Percentiles rank a stretch among this genome's conserved stretches.
These are phyloP conservation scores for Calonectria pteridis DNA, from an alignment of 2,329 filamentous ascomycete genomes.

Conservation along the genomic window DNA sequence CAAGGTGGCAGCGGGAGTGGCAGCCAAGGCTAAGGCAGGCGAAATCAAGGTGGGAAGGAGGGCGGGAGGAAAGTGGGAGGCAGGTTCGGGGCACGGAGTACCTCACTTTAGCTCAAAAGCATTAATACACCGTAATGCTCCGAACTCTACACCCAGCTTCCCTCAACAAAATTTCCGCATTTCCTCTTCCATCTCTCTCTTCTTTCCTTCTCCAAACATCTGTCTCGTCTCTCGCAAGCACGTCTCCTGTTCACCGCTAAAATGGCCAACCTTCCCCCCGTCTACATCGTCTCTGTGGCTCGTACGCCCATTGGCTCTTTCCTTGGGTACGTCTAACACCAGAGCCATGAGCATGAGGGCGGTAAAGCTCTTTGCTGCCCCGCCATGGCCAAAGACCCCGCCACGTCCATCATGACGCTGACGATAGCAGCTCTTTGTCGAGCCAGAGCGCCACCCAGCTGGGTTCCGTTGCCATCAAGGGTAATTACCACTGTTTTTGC, in stretches of 20 bases:
- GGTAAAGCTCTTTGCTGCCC: slow-evolving; percentile 14
- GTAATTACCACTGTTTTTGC: slow-evolving; percentile 61
- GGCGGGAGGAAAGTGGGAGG: slow-evolving; percentile 6
- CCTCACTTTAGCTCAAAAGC: slow-evolving; percentile 11
- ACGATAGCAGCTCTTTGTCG: slow-evolving; percentile 79
- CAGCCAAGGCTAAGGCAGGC: background rate
- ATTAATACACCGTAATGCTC: slow-evolving; percentile 18
- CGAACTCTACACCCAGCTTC: slow-evolving; percentile 8
- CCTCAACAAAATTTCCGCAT: slow-evolving; percentile 32
- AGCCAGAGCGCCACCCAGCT: slow-evolving; percentile 89
- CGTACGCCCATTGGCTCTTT: slow-evolving; percentile 95
- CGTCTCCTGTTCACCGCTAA: slow-evolving; percentile 47
- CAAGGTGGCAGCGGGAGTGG: background rate
- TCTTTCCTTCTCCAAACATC: slow-evolving; percentile 23
- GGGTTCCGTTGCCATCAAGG: slow-evolving; percentile 92
- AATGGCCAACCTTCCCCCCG: slow-evolving; percentile 85
- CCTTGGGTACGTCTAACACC: slow-evolving; percentile 75
- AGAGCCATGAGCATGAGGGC: slow-evolving; percentile 21
- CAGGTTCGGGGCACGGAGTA: background rate
- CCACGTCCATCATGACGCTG: slow-evolving; percentile 28
- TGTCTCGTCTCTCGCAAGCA: background rate
- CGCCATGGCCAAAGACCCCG: slow-evolving; percentile 9
- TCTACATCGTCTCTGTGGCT: slow-evolving; percentile 95
- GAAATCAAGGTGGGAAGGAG: background rate
- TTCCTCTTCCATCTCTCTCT: slow-evolving; percentile 16